phyloP scores from a whole-genome alignment of 1,139 yeast genomes.

The Candida sanyaensis region DNA sequence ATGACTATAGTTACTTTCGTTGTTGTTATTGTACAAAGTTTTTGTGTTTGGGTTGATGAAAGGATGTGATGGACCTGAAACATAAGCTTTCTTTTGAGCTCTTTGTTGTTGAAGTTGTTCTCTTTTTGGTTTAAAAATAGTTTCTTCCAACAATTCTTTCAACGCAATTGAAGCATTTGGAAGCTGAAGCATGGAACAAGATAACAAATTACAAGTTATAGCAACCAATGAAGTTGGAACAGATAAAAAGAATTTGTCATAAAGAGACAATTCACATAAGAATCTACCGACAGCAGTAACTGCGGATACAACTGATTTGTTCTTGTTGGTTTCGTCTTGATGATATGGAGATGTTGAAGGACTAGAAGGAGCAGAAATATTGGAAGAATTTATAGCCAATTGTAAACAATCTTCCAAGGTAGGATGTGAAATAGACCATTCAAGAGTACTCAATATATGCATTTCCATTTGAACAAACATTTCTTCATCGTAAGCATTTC shows the following conservation, averaged over 20 bases:
- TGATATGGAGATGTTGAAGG: constrained; percentile 9
- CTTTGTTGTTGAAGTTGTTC: constrained; percentile 1
- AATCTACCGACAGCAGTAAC: constrained; percentile 62
- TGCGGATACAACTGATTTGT: constrained; percentile 39
- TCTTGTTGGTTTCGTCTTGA: not conserved
- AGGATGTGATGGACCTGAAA: not conserved
- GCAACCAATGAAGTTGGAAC: constrained; percentile 67
- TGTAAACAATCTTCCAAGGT: constrained; percentile 63
- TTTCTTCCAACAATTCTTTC: constrained; percentile 22
- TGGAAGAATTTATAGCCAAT: constrained; percentile 44
- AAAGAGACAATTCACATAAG: constrained; percentile 75
- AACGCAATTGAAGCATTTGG: constrained; percentile 38
- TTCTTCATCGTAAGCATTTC: constrained; percentile 81
- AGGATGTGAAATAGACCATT: constrained; percentile 76
- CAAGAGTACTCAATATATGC: constrained; percentile 80
- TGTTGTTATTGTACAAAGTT: constrained; percentile 12
- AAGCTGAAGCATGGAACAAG: constrained; percentile 63
- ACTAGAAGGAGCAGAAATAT: constrained; percentile 17
- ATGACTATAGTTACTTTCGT: constrained; percentile 14
- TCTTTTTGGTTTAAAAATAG: constrained; percentile 10
- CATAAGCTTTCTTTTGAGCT: constrained; percentile 1
- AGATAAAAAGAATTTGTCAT: constrained; percentile 66
- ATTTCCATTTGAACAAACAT: constrained; percentile 96
- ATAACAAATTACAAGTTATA: constrained; percentile 67
- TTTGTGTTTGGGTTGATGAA: constrained; percentile 3